Percentiles rank a stretch among this genome's conserved stretches.
Evolutionary conservation across 352 stramenopile genomes (phyloP).

Genomic region (Phytophthora boehmeriae): DNA sequence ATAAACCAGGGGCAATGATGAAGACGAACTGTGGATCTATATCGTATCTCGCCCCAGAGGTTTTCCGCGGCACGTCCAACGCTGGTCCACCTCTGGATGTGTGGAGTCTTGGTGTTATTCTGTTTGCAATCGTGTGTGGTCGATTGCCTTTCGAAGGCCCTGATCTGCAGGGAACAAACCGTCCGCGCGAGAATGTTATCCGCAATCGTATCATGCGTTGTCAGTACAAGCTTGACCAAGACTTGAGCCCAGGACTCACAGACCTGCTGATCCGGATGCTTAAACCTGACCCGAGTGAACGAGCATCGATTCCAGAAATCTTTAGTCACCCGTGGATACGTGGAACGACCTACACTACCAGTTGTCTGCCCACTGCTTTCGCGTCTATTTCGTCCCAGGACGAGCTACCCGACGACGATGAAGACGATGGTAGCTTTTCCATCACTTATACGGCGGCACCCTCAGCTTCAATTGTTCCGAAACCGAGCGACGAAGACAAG

Average conservation of each 20-base stretch:
- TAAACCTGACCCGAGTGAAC: slow-evolving; percentile 78
- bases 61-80: slow-evolving; percentile 86
- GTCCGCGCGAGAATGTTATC: slow-evolving; percentile 83
- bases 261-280: slow-evolving; percentile 85
- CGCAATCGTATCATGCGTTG: slow-evolving; percentile 85
- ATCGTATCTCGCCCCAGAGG: slow-evolving; percentile 86
- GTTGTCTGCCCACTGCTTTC: slow-evolving; percentile 36
- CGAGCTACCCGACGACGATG: slow-evolving; percentile 36
- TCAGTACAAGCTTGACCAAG: slow-evolving; percentile 83
- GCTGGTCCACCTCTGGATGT: slow-evolving; percentile 88
- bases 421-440: slow-evolving; percentile 55
- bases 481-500: slow-evolving; percentile 54
- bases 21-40: slow-evolving; percentile 89
- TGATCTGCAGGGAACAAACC: slow-evolving; percentile 78
- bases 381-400: slow-evolving; percentile 26
- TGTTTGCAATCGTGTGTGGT: slow-evolving; percentile 87
- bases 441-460: slow-evolving; percentile 54
- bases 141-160: slow-evolving; percentile 83
- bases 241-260: slow-evolving; percentile 67
- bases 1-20: slow-evolving; percentile 88
- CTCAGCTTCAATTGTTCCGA: slow-evolving; percentile 22
- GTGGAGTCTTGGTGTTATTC: slow-evolving; percentile 90
- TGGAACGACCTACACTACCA: slow-evolving; percentile 33
- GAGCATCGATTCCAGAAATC: slow-evolving; percentile 85
- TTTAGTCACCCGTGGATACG: slow-evolving; percentile 87